Base-by-base conservation (phyloP, 495 filamentous ascomycete species). In the Chlorociboria aeruginascens region DNA sequence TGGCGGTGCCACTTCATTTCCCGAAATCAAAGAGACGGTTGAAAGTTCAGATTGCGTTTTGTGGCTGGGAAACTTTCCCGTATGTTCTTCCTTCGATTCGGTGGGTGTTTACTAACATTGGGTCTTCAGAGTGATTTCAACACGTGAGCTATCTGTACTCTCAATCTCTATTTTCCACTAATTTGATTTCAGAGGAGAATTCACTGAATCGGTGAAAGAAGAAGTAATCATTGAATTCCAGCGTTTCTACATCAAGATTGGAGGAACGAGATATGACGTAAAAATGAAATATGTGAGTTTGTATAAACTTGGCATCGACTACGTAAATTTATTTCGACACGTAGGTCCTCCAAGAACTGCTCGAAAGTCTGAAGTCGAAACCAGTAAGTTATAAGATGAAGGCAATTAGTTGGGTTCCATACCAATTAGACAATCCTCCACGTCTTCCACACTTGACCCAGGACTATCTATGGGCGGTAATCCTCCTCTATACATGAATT, bases 381-480 rank as follows among this genome's bases (percentile, higher is more conserved):
- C 44, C 54, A 20, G 45, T 51, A 14, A 38, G 46, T 9, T 28
- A 51, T 30, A 60, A 25, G 36, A 32, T 11, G 17, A 50, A 41
- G 13, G 16, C 42, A 11, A 35, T 45, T 9, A 39, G 40, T 35
- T 63, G 52, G 53, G 43, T 54, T 46, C 61, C 54, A n/a, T 63
- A 60, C 41, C 56, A 48, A 1, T 9, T 36, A 0, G 14, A 35
- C 4, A 32, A 36, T 28, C 40, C 50, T 12, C 38, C 56, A 35
- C 17, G 45, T 13, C n/a, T 8, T 3, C 20, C 43, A 2, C 54
- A 43, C 2, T 50, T 66, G 10, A 53, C 48, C 12, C 66, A 68
- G 35, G 63, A 69, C 44, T 65, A 51, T 34, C 56, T 69, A n/a
- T 69, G 65, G 65, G 45, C 56, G 10, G 54, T 57, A 39, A 51